phyloP scores from a whole-genome alignment of 352 stramenopile genomes.

The Vaucheria bursata region DNA sequence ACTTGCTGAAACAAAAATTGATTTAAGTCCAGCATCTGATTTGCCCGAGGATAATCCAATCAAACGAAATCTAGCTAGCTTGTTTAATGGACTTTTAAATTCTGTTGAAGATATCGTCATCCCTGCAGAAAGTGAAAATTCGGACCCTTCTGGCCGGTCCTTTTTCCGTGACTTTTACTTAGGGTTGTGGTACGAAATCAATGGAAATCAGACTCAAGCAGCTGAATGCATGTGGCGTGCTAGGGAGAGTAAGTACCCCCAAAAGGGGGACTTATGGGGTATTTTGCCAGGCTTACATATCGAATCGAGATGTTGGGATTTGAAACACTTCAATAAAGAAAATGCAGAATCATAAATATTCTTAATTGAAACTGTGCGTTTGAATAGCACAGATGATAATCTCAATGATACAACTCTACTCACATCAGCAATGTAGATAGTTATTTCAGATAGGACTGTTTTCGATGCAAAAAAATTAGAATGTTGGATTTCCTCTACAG shows the following conservation, averaged over 20 bases:
- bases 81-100: background rate
- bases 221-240: background rate
- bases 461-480: too few relatives aligned
- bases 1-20: background rate
- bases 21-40: background rate
- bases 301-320: background rate
- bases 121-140: background rate
- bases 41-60: background rate
- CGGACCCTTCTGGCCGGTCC: background rate
- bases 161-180: constrained; percentile 1
- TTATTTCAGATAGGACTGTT: too few relatives aligned
- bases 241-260: background rate
- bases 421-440: too few relatives aligned
- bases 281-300: background rate
- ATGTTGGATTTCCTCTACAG: too few relatives aligned
- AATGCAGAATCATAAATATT: too few relatives aligned
- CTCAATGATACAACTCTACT: too few relatives aligned
- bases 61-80: background rate
- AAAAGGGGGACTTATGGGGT: background rate
- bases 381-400: too few relatives aligned
- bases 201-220: background rate
- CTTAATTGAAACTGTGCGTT: too few relatives aligned
- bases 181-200: background rate
- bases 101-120: background rate
- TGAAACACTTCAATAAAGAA: too few relatives aligned